Conservation (phyloP, 2,329 filamentous ascomycete genomes). For the Exophiala calicioides region DNA sequence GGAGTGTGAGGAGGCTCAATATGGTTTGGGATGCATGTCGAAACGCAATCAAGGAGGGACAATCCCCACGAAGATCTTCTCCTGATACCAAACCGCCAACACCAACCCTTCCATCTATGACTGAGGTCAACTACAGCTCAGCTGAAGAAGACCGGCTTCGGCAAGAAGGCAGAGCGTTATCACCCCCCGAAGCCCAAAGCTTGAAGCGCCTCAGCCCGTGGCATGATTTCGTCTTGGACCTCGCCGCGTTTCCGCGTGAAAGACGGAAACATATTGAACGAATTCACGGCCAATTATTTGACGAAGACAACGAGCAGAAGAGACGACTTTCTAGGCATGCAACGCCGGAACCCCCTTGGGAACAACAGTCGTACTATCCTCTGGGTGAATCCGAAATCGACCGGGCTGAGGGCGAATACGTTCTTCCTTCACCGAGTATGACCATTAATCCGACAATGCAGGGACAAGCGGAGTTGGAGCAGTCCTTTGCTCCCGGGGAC, state of each 20-base stretch:
- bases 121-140: constrained; percentile 16
- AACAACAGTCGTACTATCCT: constrained; percentile 28
- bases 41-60: constrained; percentile 35
- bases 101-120: constrained; percentile 10
- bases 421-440: constrained; percentile 25
- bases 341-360: background rate
- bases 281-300: constrained; percentile 29
- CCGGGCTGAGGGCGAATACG: constrained; percentile 32
- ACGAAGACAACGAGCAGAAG: constrained; percentile 23
- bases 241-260: constrained; percentile 30
- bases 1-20: constrained; percentile 70
- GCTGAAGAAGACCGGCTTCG: constrained; percentile 4
- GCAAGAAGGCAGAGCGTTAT: background rate
- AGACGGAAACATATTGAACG: constrained; percentile 30
- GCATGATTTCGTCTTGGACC: constrained; percentile 31
- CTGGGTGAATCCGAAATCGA: constrained; percentile 28
- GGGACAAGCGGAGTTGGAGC: no score
- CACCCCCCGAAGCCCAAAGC: no score
- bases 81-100: background rate
- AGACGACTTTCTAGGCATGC: constrained; percentile 3
- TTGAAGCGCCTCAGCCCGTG: constrained; percentile 26
- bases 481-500: no score
- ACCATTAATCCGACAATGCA: constrained; percentile 19
- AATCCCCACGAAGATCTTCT: constrained; percentile 8
- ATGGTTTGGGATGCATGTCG: constrained; percentile 68